These are phyloP conservation scores for Panicum hallii DNA, from an alignment of 202 grass and related monocot genomes.

Conservation along the genomic window DNA sequence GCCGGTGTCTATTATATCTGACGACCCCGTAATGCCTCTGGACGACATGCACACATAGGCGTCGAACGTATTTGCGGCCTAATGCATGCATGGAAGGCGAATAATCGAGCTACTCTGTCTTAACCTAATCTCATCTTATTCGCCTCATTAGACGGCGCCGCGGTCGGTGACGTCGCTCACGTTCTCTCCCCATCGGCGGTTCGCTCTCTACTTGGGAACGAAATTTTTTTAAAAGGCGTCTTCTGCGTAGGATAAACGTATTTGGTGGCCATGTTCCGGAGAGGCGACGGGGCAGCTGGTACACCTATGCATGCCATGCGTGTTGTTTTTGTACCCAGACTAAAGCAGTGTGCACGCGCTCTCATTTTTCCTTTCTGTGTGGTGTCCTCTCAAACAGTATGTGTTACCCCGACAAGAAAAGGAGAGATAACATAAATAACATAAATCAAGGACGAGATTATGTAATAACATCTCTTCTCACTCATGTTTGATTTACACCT, in stretches of 20 bases:
- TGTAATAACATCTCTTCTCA: background rate
- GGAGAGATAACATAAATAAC: background rate
- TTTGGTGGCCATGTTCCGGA: background rate
- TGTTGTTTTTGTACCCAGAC: background rate
- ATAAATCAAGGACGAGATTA: background rate
- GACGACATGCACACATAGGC: background rate
- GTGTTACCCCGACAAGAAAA: background rate
- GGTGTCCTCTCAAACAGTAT: background rate
- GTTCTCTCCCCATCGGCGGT: background rate
- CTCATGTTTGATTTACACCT: background rate
- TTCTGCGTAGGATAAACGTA: too few species aligned
- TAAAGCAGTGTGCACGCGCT: background rate
- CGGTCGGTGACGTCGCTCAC: background rate
- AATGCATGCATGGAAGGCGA: conserved; percentile 10
- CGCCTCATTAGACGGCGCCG: background rate
- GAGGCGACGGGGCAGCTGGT: background rate
- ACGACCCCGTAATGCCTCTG: background rate
- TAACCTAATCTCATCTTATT: background rate
- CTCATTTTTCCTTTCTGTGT: background rate
- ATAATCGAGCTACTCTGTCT: background rate
- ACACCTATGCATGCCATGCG: background rate
- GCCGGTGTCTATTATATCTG: background rate
- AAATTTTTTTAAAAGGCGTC: too few species aligned
- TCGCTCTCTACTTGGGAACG: background rate
- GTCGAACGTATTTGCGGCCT: background rate